A percentile compares a stretch with the other conserved stretches of the same genome.
Evolutionary conservation across 2,329 filamentous ascomycete species (phyloP).

Genomic region (Diplocarpon rosae): DNA sequence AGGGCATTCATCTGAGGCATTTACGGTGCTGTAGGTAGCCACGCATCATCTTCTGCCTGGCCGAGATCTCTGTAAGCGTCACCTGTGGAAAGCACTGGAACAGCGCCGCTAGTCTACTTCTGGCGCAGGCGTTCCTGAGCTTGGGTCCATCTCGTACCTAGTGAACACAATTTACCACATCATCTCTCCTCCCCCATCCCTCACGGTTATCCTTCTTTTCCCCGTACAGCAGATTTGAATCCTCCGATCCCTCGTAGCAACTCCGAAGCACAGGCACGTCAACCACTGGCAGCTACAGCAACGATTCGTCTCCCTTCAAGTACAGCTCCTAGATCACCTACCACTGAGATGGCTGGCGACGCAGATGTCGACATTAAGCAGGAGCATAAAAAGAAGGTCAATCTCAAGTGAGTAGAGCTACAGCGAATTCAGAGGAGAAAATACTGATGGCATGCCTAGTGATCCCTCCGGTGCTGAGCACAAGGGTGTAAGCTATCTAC

Average conservation of each 20-base stretch:
- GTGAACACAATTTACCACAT: slow-evolving; percentile 1
- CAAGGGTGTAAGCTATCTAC: slow-evolving; percentile 55
- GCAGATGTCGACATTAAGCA: slow-evolving; percentile 35
- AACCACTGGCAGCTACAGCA: background rate
- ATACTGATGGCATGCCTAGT: slow-evolving; percentile 41
- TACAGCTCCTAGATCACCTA: slow-evolving; percentile 7
- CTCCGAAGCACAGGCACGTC: background rate
- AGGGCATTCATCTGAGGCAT: too few species aligned
- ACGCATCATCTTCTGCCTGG: slow-evolving; percentile 5
- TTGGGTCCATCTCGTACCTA: background rate
- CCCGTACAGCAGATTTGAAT: background rate
- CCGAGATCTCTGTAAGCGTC: slow-evolving; percentile 2
- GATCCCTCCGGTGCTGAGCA: slow-evolving; percentile 81
- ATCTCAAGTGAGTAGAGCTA: slow-evolving; percentile 55
- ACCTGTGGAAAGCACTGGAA: background rate
- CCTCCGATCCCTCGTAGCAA: slow-evolving; percentile 6
- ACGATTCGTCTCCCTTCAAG: background rate
- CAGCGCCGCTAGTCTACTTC: background rate
- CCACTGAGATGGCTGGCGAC: slow-evolving; percentile 57
- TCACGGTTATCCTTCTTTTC: slow-evolving; percentile 3
- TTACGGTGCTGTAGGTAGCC: background rate
- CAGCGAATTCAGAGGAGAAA: slow-evolving; percentile 4
- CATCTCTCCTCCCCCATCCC: slow-evolving; percentile 8
- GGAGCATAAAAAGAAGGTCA: slow-evolving; percentile 71
- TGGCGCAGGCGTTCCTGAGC: slow-evolving; percentile 9